Conservation (phyloP, 306 rosid genomes). For the Canavalia gladiata region DNA sequence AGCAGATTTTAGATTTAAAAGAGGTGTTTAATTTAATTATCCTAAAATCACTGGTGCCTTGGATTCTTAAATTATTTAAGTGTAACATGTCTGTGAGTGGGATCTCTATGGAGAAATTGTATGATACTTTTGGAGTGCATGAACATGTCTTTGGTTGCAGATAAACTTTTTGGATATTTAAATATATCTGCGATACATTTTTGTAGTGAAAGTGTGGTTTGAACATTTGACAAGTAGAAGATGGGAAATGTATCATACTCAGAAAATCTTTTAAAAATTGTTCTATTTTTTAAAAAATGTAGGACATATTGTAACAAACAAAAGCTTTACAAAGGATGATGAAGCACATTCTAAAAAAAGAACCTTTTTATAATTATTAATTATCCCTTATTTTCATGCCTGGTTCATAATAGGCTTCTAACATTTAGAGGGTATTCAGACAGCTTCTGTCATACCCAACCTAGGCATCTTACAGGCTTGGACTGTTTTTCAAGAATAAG, state of each 20-base stretch:
- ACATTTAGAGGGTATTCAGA: not conserved
- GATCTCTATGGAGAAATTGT: not conserved
- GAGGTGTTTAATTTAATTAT: not conserved
- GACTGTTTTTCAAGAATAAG: not conserved
- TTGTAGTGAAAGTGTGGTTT: not conserved
- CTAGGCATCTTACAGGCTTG: not conserved
- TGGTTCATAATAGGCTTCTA: constrained; percentile 17
- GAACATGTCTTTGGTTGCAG: not conserved
- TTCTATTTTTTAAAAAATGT: not conserved
- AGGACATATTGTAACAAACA: not conserved
- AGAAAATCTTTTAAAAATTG: not conserved
- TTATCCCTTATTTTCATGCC: constrained; percentile 10
- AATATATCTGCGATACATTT: not conserved
- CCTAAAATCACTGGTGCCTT: not conserved
- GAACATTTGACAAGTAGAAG: not conserved
- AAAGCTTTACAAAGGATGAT: not conserved
- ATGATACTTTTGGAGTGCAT: not conserved
- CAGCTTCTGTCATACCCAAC: constrained; percentile 8
- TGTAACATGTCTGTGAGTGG: not conserved
- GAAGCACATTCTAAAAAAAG: not conserved
- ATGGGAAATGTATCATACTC: not conserved
- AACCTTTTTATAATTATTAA: not conserved
- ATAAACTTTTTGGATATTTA: not conserved
- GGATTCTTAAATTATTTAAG: constrained; percentile 2
- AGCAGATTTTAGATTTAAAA: not conserved